Base-by-base conservation (phyloP, 75 land plant species). In the Pinus tabuliformis region DNA sequence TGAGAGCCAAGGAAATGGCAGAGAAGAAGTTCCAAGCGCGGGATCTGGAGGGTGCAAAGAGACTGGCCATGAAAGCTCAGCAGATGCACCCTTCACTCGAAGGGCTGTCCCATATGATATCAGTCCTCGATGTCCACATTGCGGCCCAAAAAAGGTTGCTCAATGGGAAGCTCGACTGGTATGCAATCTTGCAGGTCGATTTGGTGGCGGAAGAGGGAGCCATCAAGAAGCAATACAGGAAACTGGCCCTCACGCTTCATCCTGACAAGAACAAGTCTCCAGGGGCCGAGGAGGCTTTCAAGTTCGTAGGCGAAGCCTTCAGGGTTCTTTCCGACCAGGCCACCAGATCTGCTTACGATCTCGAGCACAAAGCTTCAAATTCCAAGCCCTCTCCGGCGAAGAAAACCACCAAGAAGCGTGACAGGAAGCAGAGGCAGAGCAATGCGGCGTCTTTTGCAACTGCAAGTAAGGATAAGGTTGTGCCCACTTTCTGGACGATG, bases 191-290 rank as follows among this genome's bases (percentile, higher is more conserved):
- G 45, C 87, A 85, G 81, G 83, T 90, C 68, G 86, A 86, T 16
- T 86, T 81, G 5, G 8, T 21, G 15, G 75, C 75, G 16, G 65
- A 78, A 54, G 80, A 82, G 33, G 58, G 76, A 77, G 13, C 26
- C 33, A 75, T 87, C 78, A 89, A 86, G 60, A 76, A 76, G 65
- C 91, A 91, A 86, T 92, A 92, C 75, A 82, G 89, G n/a, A 78
- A 78, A 56, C 79, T 92, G 57, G 93, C 93, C 17, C 84, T 91
- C 17, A 82, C 89, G 57, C 88, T 92, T 57, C 91, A 92, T 76
- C 95, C 95, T 2, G 95, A 92, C 72, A 92, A 91, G 78, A 92
- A 91, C 85, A 75, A 81, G 75, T 79, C 64, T 66, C 15, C 71
- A 24, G 81, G 80, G 28, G 91, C 95, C 11, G 93, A 91, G 49